Percentiles rank a stretch among this genome's conserved stretches.
Conservation (phyloP, 306 rosid genomes). For the Cicer judaicum region DNA sequence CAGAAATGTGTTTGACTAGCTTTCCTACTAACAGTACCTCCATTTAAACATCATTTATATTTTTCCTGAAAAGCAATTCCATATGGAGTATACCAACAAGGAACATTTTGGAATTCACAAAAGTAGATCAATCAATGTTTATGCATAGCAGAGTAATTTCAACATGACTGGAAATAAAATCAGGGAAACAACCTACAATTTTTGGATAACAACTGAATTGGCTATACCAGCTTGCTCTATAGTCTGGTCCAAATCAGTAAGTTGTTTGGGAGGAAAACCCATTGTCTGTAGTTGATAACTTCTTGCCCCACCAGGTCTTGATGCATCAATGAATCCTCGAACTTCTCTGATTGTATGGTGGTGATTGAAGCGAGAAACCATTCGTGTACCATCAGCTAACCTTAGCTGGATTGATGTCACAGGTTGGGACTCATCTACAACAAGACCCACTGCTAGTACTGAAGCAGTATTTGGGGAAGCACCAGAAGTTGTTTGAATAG, state of each 20-base stretch:
- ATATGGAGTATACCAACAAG: slow-evolving; percentile 25
- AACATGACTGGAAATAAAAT: slow-evolving; percentile 36
- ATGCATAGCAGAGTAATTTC: slow-evolving; percentile 26
- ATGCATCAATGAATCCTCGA: slow-evolving; percentile 83
- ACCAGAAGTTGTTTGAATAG: slow-evolving; percentile 41
- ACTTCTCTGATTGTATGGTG: slow-evolving; percentile 86
- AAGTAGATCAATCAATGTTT: slow-evolving; percentile 32
- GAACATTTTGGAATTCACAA: slow-evolving; percentile 37
- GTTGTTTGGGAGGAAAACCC: slow-evolving; percentile 98
- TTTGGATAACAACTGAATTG: slow-evolving; percentile 90
- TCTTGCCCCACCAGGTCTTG: slow-evolving; percentile 76
- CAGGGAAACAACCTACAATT: slow-evolving; percentile 41
- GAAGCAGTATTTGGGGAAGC: slow-evolving; percentile 58
- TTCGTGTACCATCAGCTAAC: slow-evolving; percentile 93
- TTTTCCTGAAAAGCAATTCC: slow-evolving; percentile 28
- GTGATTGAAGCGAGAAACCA: slow-evolving; percentile 90
- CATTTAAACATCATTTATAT: slow-evolving; percentile 16
- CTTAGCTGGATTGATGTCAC: slow-evolving; percentile 89
- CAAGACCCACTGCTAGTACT: slow-evolving; percentile 65
- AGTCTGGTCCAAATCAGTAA: slow-evolving; percentile 80
- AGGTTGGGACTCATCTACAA: slow-evolving; percentile 73
- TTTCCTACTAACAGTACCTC: neutral
- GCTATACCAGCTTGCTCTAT: slow-evolving; percentile 90
- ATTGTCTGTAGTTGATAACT: slow-evolving; percentile 83
- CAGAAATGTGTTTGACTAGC: neutral